phyloP scores from a whole-genome alignment of 495 filamentous ascomycete genomes.

The Aspergillus campestris region DNA sequence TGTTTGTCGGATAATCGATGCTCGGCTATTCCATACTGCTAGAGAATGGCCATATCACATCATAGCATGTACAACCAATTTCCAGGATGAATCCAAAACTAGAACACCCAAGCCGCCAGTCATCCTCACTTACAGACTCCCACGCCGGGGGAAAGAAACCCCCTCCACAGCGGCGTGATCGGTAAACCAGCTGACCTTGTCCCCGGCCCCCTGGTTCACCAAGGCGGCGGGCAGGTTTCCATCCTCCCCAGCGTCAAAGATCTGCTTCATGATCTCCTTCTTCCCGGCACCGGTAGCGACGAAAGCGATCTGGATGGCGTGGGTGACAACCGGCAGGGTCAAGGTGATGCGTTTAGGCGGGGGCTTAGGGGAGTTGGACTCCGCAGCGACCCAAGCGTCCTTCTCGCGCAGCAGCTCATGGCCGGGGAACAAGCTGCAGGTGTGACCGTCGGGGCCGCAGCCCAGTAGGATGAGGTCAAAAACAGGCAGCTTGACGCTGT shows the following conservation, averaged over 20 bases:
- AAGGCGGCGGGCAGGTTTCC: constrained; percentile 70
- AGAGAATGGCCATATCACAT: too few relatives aligned
- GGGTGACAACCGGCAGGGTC: constrained; percentile 79
- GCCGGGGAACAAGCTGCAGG: constrained; percentile 90
- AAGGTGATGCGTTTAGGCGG: constrained; percentile 86
- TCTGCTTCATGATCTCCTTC: constrained; percentile 83
- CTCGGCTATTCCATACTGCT: too few relatives aligned
- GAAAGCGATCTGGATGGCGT: constrained; percentile 77
- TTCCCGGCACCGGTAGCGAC: constrained; percentile 84
- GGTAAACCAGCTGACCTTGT: constrained; percentile 91
- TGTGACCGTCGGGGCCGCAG: constrained; percentile 92
- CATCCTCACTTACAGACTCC: constrained; percentile 37
- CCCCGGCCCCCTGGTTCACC: constrained; percentile 73
- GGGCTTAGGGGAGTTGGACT: constrained; percentile 90
- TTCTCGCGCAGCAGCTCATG: constrained; percentile 81
- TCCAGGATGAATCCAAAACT: too few relatives aligned
- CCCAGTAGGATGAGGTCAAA: constrained; percentile 92
- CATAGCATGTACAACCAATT: too few relatives aligned
- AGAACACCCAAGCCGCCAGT: neutral
- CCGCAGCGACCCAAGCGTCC: constrained; percentile 85
- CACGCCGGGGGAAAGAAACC: constrained; percentile 65
- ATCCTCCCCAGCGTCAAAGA: constrained; percentile 75
- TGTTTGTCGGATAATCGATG: too few relatives aligned
- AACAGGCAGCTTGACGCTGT: constrained; percentile 82
- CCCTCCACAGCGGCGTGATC: constrained; percentile 76